Base-by-base conservation (phyloP, 177 flowering plant species). In the Vitis hybrid region DNA sequence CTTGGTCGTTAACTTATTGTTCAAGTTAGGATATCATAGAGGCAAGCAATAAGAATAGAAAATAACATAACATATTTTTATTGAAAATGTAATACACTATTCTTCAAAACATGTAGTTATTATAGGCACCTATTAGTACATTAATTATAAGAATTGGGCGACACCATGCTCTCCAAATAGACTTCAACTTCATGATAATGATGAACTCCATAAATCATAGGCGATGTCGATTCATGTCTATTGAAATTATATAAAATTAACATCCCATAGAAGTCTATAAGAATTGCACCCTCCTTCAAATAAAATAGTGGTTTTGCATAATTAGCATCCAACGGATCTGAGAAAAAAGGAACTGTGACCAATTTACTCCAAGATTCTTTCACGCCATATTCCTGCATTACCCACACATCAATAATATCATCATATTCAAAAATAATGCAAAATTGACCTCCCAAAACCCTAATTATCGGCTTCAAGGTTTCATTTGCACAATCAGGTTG, bases 331-430 rank as follows among this genome's bases (percentile, higher is more conserved):
- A 9, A 1, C 2, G 68, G 53, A 12, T 53, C 57, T 13, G 14
- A 35, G 17, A 65, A 4, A 46, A 67, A 69, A 3, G 69, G 63
- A 46, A 79, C 61, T 7, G 60, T 53, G 12, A 76, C 64, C 32
- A 79, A 15, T 12, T 73, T 73, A 4, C 53, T 55, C 82, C 77
- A 76, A n/a, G 79, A 76, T n/a, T 73, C 77, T 51, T 61, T 61
- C 15, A 70, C 68, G 3, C 79, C 79, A 68, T 79, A 76, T 15
- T 63, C 73, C 67, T 76, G 76, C 79, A 79, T 62, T 49, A 79
- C 63, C 82, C 82, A 76, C 12, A 79, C 57, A 53, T 76, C 82
- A 9, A 61, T 61, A 15, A 11, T 51, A 1, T 30, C 21, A 2
- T 4, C 27, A 11, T 20, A 66, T 11, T 73, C 27, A 58, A 65